These are phyloP conservation scores for Simplicillium sp. DNA, from an alignment of 2,329 filamentous ascomycete species.

Conservation along the genomic window DNA sequence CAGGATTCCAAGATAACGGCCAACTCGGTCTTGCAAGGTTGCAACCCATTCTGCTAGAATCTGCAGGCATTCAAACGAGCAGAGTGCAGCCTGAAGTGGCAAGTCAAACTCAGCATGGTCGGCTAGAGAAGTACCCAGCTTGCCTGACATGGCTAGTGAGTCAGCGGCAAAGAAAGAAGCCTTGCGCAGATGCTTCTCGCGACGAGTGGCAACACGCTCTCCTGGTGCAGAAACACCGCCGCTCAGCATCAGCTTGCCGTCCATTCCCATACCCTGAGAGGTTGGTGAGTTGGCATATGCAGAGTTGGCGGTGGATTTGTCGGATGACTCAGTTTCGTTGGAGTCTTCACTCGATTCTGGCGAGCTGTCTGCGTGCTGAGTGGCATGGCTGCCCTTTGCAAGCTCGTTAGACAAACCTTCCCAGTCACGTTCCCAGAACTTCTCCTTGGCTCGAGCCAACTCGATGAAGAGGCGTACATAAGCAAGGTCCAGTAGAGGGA, in stretches of 20 bases:
- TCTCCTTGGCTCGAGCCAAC: slow-evolving; percentile 83
- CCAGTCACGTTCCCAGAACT: slow-evolving; percentile 90
- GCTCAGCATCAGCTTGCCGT: slow-evolving; percentile 10
- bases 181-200: slow-evolving; percentile 81
- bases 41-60: slow-evolving; percentile 92
- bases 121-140: slow-evolving; percentile 74
- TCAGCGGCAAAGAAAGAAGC: slow-evolving; percentile 95
- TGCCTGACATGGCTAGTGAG: slow-evolving; percentile 80
- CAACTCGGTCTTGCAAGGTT: slow-evolving; percentile 89
- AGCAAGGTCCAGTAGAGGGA: slow-evolving; percentile 82
- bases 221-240: background rate
- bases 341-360: slow-evolving; percentile 40
- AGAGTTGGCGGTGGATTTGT: slow-evolving; percentile 34
- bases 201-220: slow-evolving; percentile 36
- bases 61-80: slow-evolving; percentile 87
- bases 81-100: slow-evolving; percentile 83
- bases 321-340: slow-evolving; percentile 31
- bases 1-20: slow-evolving; percentile 76
- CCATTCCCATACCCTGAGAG: slow-evolving; percentile 38
- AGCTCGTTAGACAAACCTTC: slow-evolving; percentile 85
- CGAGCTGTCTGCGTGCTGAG: slow-evolving; percentile 61
- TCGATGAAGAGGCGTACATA: slow-evolving; percentile 92
- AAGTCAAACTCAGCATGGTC: slow-evolving; percentile 78
- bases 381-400: slow-evolving; percentile 64
- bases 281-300: slow-evolving; percentile 42